Base-by-base conservation (phyloP, 164 flowering plant species). In the Kalanchoe fedtschenkoi region DNA sequence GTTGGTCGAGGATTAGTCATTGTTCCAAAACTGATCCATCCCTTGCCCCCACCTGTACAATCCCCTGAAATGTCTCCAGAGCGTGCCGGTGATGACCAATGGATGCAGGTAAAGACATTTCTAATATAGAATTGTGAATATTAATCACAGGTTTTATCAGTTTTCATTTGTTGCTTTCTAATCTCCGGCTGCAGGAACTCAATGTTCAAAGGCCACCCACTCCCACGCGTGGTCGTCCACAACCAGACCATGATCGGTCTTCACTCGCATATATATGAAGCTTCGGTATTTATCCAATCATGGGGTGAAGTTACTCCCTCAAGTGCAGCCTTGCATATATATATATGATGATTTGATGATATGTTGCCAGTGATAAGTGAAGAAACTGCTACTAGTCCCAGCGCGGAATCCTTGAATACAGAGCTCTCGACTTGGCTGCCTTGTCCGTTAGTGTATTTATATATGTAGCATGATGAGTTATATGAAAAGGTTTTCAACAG, bases 131-230 rank as follows among this genome's bases (percentile, higher is more conserved):
- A 44, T n/a, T n/a, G n/a, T n/a, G n/a, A n/a, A 0, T 28, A 6
- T 24, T 7, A 35, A 15, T 3, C 33, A 39, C 2, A 44, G 34
- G 14, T 8, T 34, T 10, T 14, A 7, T 38, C 9, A 28, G 14
- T 19, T 11, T 51, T 34, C 26, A 17, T 22, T 51, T 32, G 21
- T 11, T 33, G 44, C 60, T 19, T 59, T 16, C 22, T 44, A 54
- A 30, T 66, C 65, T 30, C 24, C 17, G n/a, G 24, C 37, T 69
- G 68, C 71, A 91, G 98, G 98, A 91, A 70, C 95, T 91, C 43
- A 91, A 91, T 74, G 87, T 83, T 69, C 98, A 91, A 75, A 84
- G 98, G 70, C 98, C 98, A 0, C 98, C 96, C 19, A 91, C 98
- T 19, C 98, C 98, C 19, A 86, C 93, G n/a, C 73, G 98, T 55